phyloP scores from a whole-genome alignment of 108 stramenopile genomes.

The Fragilaria crotonensis region DNA sequence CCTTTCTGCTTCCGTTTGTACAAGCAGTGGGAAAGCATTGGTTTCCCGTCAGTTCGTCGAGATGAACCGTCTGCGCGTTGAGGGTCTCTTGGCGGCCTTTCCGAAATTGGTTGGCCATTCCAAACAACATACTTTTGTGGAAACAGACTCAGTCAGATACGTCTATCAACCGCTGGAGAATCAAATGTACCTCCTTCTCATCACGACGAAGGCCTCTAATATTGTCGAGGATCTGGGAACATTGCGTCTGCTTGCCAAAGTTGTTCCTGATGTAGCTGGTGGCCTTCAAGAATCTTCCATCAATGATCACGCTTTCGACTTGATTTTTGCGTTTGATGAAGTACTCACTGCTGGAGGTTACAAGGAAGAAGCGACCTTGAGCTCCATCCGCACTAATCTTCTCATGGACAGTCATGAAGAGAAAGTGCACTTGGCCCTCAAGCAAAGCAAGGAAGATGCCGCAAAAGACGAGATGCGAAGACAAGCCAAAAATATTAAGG shows the following conservation, averaged over 20 bases:
- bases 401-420: conserved; percentile 99
- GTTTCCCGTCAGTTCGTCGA: conserved; percentile 98
- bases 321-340: conserved; percentile 99
- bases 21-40: conserved; percentile 83
- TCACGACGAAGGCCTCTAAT: conserved; percentile 95
- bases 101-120: conserved; percentile 94
- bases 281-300: conserved; percentile 89
- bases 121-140: conserved; percentile 95
- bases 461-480: conserved; percentile 84
- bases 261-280: conserved; percentile 95
- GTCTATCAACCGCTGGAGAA: conserved; percentile 98
- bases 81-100: conserved; percentile 98
- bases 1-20: conserved; percentile 74
- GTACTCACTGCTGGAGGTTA: conserved; percentile 96
- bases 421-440: conserved; percentile 88
- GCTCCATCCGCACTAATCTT: conserved; percentile 87
- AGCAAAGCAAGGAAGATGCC: conserved; percentile 83
- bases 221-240: conserved; percentile 98
- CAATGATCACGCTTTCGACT: conserved; percentile 88
- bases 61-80: conserved; percentile 97
- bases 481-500: conserved; percentile 87
- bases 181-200: conserved; percentile 86
- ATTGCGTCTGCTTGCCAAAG: conserved; percentile 93
- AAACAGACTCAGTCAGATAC: conserved; percentile 97
- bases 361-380: conserved; percentile 89